These are phyloP conservation scores for Lachnellula subtilissima DNA, from an alignment of 2,329 filamentous ascomycete genomes.

Conservation along the genomic window DNA sequence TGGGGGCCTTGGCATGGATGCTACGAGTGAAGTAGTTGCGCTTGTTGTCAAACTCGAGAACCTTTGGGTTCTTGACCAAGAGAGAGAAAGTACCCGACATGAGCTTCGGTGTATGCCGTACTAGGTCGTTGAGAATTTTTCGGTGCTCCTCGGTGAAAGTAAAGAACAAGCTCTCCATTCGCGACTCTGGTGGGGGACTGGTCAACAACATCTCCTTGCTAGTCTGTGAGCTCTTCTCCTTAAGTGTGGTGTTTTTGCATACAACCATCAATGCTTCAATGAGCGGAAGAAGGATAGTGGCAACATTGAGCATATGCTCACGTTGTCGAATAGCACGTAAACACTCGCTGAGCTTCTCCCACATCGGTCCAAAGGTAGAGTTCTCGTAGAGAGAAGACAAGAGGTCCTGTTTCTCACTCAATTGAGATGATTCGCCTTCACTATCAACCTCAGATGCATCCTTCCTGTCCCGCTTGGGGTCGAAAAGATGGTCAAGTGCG, in stretches of 20 bases:
- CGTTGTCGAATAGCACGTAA: constrained; percentile 82
- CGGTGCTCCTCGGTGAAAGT: constrained; percentile 96
- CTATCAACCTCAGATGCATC: constrained; percentile 41
- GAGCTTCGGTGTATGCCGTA: constrained; percentile 92
- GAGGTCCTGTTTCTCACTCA: constrained; percentile 72
- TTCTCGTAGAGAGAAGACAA: constrained; percentile 87
- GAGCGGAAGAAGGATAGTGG: constrained; percentile 86
- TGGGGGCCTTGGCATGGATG: constrained; percentile 70
- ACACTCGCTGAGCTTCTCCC: constrained; percentile 87
- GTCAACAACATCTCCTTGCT: constrained; percentile 67
- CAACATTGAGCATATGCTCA: constrained; percentile 94
- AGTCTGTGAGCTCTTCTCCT: constrained; percentile 33
- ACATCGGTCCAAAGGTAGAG: constrained; percentile 81
- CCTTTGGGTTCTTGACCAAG: constrained; percentile 96
- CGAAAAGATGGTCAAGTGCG: constrained; percentile 92
- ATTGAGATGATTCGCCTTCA: constrained; percentile 50
- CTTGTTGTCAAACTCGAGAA: constrained; percentile 98
- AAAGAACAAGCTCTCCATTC: constrained; percentile 90
- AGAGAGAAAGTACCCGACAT: constrained; percentile 98
- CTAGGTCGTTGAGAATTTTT: constrained; percentile 95
- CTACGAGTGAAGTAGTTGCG: constrained; percentile 97
- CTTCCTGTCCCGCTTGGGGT: constrained; percentile 62
- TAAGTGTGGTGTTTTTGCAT: constrained; percentile 86
- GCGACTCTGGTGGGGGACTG: constrained; percentile 72
- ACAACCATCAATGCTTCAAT: constrained; percentile 99